Conservation (phyloP, 2,329 filamentous ascomycete genomes). For the Trichoderma simmonsii region DNA sequence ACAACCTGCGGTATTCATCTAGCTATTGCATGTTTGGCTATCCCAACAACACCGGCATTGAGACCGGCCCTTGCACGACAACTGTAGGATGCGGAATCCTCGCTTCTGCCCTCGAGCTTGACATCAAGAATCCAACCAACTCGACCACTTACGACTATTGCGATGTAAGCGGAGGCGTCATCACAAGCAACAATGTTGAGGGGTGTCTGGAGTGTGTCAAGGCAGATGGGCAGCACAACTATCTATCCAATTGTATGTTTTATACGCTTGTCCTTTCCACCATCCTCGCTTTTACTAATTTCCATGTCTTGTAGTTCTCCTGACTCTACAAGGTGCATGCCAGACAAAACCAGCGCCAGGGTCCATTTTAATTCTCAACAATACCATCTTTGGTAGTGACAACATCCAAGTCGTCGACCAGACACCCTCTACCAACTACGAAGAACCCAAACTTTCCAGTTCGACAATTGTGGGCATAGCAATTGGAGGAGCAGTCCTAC, state of each 20-base stretch:
- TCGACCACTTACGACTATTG: slow-evolving; percentile 48
- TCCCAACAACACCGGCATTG: slow-evolving; percentile 45
- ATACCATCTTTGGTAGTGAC: slow-evolving; percentile 42
- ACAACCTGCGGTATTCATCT: slow-evolving; percentile 53
- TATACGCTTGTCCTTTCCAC: not conserved
- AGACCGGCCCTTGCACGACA: slow-evolving; percentile 49
- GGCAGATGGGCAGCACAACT: slow-evolving; percentile 40
- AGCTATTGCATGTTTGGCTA: slow-evolving; percentile 52
- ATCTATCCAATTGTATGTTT: slow-evolving; percentile 50
- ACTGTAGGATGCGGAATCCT: slow-evolving; percentile 49
- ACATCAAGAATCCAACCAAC: slow-evolving; percentile 34
- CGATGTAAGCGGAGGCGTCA: slow-evolving; percentile 36
- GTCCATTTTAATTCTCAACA: slow-evolving; percentile 39
- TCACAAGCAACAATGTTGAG: slow-evolving; percentile 33
- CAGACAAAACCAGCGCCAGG: slow-evolving; percentile 42
- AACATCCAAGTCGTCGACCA: slow-evolving; percentile 3
- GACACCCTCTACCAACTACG: not conserved
- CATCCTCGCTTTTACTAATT: slow-evolving; percentile 4
- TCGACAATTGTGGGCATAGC: slow-evolving; percentile 45
- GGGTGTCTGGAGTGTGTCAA: slow-evolving; percentile 47
- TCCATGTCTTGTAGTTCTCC: slow-evolving; percentile 38
- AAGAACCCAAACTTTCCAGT: slow-evolving; percentile 31
- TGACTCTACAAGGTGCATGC: slow-evolving; percentile 52
- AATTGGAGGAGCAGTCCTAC: slow-evolving; percentile 37
- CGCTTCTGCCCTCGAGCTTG: slow-evolving; percentile 38